Conservation (phyloP, 1,284 basidiomycete species). For the Polyporus tsugae region DNA sequence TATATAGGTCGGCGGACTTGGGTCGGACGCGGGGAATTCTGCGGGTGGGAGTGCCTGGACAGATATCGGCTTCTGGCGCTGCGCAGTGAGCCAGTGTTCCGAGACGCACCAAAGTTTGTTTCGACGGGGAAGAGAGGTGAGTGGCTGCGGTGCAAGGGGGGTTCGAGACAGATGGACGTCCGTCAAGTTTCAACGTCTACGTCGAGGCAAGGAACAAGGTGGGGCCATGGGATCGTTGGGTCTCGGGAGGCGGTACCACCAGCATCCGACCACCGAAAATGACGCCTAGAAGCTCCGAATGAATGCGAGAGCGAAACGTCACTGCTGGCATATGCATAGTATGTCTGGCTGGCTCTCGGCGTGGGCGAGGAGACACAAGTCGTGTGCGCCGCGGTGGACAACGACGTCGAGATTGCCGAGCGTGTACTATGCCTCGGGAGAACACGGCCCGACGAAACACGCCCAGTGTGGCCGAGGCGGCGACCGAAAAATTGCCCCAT, state of each 20-base stretch:
- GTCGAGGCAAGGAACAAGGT: conserved; percentile 8
- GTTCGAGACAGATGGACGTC: conserved; percentile 11
- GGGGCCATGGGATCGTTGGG: conserved; percentile 8
- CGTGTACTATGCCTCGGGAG: background rate
- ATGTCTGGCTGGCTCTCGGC: background rate
- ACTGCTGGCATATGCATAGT: background rate
- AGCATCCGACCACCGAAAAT: background rate
- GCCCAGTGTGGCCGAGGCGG: background rate
- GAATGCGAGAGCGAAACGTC: background rate
- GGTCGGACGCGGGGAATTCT: conserved; percentile 10
- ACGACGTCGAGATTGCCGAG: background rate
- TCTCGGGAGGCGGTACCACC: conserved; percentile 9
- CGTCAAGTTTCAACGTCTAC: conserved; percentile 11
- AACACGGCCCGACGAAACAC: background rate
- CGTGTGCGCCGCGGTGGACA: background rate
- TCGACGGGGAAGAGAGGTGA: conserved; percentile 18
- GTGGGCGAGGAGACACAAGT: background rate
- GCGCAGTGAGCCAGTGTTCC: conserved; percentile 28
- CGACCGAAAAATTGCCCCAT: conserved; percentile 8
- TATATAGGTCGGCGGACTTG: conserved; percentile 9
- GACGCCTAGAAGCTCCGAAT: background rate
- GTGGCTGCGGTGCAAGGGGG: conserved; percentile 15
- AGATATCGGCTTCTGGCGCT: conserved; percentile 27
- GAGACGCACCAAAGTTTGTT: conserved; percentile 15
- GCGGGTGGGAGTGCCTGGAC: conserved; percentile 23